Conservation (phyloP, 768 basidiomycete species). For the Tricholoma sp. region DNA sequence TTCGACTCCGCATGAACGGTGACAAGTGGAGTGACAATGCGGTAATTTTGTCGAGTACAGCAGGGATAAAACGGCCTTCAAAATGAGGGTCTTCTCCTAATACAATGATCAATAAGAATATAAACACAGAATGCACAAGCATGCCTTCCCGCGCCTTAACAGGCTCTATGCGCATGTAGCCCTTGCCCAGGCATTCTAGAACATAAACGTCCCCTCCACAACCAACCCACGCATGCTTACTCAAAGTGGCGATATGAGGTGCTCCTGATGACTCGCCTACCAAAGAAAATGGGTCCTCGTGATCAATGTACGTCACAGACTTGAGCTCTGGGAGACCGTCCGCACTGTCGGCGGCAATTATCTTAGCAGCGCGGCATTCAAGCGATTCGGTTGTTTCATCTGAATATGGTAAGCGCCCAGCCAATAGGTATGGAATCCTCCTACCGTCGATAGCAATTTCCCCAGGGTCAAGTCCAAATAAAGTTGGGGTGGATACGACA, state of each 20-base stretch:
- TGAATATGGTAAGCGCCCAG: conserved; percentile 18
- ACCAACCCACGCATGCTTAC: conserved; percentile 70
- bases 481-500: conserved; percentile 70
- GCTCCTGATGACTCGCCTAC: conserved; percentile 44
- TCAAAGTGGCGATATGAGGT: conserved; percentile 51
- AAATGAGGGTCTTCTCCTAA: conserved; percentile 28
- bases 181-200: conserved; percentile 68
- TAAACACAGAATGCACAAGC: neutral
- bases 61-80: conserved; percentile 50
- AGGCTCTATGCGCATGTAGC: conserved; percentile 60
- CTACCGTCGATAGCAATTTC: conserved; percentile 59
- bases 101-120: neutral
- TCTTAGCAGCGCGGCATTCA: conserved; percentile 33
- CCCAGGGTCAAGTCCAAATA: conserved; percentile 80
- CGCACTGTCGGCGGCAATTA: conserved; percentile 17
- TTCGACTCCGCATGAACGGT: conserved; percentile 48
- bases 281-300: conserved; percentile 68
- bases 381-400: conserved; percentile 50
- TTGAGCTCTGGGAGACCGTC: conserved; percentile 47
- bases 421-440: conserved; percentile 2
- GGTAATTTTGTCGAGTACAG: conserved; percentile 39
- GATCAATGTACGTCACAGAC: conserved; percentile 69
- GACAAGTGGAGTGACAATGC: conserved; percentile 42
- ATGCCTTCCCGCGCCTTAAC: conserved; percentile 31
- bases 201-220: conserved; percentile 70